These are phyloP conservation scores for Saccharomyces pastorianus DNA, from an alignment of 1,139 yeast species.

Conservation along the genomic window DNA sequence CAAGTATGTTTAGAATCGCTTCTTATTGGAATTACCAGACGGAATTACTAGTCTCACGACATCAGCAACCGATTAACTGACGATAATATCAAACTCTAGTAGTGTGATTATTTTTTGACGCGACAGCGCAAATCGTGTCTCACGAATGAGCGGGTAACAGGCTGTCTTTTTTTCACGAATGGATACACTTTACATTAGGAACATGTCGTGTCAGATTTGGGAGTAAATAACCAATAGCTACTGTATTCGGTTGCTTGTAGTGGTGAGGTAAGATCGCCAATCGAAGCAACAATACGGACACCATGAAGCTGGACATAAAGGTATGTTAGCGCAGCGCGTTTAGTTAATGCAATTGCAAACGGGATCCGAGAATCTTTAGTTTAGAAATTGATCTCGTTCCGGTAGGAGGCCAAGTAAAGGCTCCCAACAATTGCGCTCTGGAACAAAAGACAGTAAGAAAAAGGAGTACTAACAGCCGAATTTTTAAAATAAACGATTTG, in stretches of 20 bases:
- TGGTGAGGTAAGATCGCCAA: conserved; percentile 1
- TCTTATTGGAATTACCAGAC: no score
- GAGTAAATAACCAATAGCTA: not conserved
- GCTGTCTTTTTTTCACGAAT: not conserved
- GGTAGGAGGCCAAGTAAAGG: no score
- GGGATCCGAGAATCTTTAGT: no score
- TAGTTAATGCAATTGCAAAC: no score
- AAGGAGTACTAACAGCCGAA: not conserved
- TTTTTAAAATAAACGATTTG: not conserved
- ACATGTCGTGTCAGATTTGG: not conserved
- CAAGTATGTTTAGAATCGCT: no score
- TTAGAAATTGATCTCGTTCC: no score
- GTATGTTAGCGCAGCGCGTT: not conserved
- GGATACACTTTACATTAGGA: not conserved
- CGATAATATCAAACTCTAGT: not conserved
- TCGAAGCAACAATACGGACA: not conserved
- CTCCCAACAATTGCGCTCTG: no score
- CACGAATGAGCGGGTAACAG: not conserved
- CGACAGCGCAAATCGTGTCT: not conserved
- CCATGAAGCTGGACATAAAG: conserved; percentile 5
- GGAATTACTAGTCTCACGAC: not conserved
- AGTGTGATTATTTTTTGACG: not conserved
- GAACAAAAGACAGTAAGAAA: no score
- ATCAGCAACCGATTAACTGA: not conserved
- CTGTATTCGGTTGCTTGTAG: not conserved